A percentile compares a stretch with the other conserved stretches of the same genome.
phyloP scores from a whole-genome alignment of 2,329 filamentous ascomycete genomes.

The Laburnicola sp. region DNA sequence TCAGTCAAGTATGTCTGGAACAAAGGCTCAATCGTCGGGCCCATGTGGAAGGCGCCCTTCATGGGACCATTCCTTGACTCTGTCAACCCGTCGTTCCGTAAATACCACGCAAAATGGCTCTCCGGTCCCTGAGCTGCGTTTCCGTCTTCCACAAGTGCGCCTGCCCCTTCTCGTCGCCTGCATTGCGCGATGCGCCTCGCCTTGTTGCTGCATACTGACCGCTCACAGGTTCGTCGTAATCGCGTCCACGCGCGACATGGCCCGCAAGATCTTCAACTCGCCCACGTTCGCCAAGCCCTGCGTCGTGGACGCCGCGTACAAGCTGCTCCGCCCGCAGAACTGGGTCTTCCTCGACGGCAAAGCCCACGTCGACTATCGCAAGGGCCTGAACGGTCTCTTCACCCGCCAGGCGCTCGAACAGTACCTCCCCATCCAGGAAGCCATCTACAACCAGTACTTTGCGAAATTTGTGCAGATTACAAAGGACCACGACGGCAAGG shows the following conservation, averaged over 20 bases:
- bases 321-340: conserved; percentile 87
- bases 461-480: conserved; percentile 76
- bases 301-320: conserved; percentile 90
- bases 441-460: conserved; percentile 88
- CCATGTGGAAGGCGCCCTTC: conserved; percentile 54
- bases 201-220: conserved; percentile 17
- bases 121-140: conserved; percentile 94
- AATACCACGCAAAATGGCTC: conserved; percentile 90
- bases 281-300: conserved; percentile 91
- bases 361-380: conserved; percentile 93
- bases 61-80: conserved; percentile 94
- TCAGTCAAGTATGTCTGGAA: conserved; percentile 54
- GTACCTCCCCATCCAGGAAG: conserved; percentile 91
- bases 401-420: conserved; percentile 83
- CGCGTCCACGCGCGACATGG: conserved; percentile 90
- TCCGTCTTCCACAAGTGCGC: conserved; percentile 97
- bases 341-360: conserved; percentile 98
- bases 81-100: conserved; percentile 85
- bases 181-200: conserved; percentile 7
- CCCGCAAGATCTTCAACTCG: conserved; percentile 95
- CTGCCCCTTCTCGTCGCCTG: neutral
- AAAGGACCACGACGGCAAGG: conserved; percentile 67
- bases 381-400: conserved; percentile 92
- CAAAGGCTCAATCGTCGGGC: conserved; percentile 53
- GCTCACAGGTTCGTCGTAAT: conserved; percentile 85